phyloP scores from a whole-genome alignment of 495 filamentous ascomycete genomes.

The Penicillium egyptiacum region DNA sequence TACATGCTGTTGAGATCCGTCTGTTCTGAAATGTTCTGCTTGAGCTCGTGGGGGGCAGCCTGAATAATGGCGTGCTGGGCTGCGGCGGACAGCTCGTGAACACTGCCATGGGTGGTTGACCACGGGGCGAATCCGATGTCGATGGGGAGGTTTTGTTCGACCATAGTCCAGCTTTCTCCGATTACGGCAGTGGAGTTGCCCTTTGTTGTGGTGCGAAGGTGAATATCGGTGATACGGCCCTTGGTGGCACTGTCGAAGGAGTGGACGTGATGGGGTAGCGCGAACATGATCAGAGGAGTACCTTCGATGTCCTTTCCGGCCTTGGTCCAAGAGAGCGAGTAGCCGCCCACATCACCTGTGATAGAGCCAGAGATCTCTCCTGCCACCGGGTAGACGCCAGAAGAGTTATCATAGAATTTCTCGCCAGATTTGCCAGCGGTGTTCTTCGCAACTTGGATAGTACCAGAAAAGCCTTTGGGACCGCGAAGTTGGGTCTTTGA shows the following conservation, averaged over 20 bases:
- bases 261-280: constrained; percentile 79
- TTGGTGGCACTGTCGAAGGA: constrained; percentile 66
- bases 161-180: constrained; percentile 77
- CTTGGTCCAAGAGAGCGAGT: constrained; percentile 69
- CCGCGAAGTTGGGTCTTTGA: constrained; percentile 52
- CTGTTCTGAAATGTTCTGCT: constrained; percentile 68
- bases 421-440: constrained; percentile 60
- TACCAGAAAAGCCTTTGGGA: constrained; percentile 58
- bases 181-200: constrained; percentile 72
- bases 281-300: constrained; percentile 75
- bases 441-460: constrained; percentile 79
- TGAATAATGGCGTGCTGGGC: constrained; percentile 55
- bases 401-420: constrained; percentile 67
- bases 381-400: constrained; percentile 68
- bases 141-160: constrained; percentile 68
- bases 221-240: constrained; percentile 54
- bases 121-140: constrained; percentile 77
- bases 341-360: constrained; percentile 60
- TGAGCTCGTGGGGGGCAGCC: constrained; percentile 64
- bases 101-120: constrained; percentile 54
- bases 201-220: constrained; percentile 82
- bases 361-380: constrained; percentile 63
- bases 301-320: constrained; percentile 51
- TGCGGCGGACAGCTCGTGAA: constrained; percentile 48
- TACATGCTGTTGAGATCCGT: constrained; percentile 89